These are phyloP conservation scores for Aspergillus vadensis DNA, from an alignment of 2,329 filamentous ascomycete genomes.

Conservation along the genomic window DNA sequence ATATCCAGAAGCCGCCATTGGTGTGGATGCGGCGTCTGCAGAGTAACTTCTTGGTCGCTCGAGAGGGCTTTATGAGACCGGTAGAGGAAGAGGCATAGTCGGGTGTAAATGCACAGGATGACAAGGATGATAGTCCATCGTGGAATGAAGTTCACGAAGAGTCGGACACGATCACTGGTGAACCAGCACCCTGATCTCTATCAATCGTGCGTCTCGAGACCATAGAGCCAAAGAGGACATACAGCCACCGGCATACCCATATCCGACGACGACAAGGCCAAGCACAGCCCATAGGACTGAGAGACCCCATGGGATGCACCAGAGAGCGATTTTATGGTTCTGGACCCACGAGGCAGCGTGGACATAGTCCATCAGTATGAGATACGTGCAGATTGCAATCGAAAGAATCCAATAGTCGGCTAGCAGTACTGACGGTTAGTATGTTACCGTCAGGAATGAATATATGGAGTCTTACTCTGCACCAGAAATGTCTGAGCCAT, in stretches of 20 bases:
- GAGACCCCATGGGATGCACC: constrained; percentile 8
- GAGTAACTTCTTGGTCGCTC: constrained; percentile 2
- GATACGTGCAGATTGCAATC: constrained; percentile 11
- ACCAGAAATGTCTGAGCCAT: constrained; percentile 10
- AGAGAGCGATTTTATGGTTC: constrained; percentile 3
- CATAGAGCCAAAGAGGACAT: neutral
- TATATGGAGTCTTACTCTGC: neutral
- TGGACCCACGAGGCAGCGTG: constrained; percentile 7
- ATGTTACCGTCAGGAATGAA: neutral
- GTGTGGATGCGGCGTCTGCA: neutral
- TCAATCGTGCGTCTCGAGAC: neutral
- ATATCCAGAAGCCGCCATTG: constrained; percentile 12
- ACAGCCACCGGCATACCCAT: constrained; percentile 10
- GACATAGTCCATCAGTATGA: constrained; percentile 11
- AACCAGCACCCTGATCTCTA: constrained; percentile 10
- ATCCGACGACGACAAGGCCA: constrained; percentile 8
- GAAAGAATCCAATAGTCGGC: constrained; percentile 13
- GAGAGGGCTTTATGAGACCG: constrained; percentile 6
- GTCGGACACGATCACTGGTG: constrained; percentile 10
- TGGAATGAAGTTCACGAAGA: constrained; percentile 6
- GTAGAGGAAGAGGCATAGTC: constrained; percentile 10
- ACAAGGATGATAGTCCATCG: constrained; percentile 10
- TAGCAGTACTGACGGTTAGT: neutral
- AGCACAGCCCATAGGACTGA: constrained; percentile 8
- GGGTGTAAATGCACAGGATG: constrained; percentile 9